A percentile compares a stretch with the other conserved stretches of the same genome.
Conservation (phyloP, 148 eudicot species). For the Diospyros kaki region DNA sequence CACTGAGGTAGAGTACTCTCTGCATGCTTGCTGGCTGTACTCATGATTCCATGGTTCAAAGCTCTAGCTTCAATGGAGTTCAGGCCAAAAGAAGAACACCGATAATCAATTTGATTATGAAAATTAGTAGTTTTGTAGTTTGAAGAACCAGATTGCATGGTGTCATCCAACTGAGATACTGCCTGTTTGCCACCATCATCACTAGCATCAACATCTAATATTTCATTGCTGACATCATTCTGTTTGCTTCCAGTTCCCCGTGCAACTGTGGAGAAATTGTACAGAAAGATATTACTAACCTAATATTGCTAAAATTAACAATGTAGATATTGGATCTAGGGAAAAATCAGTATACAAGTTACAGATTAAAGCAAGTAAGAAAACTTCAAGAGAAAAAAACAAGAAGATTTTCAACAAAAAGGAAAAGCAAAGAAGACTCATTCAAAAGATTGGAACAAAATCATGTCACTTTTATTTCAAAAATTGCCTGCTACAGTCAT, state of each 20-base stretch:
- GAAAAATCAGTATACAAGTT: too few relatives aligned
- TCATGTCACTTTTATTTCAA: background rate
- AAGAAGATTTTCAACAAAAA: background rate
- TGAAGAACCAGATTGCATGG: background rate
- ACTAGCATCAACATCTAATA: slow-evolving; percentile 12
- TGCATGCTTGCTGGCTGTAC: slow-evolving; percentile 17
- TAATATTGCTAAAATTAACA: background rate
- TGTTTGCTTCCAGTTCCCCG: slow-evolving; percentile 3
- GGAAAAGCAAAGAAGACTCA: background rate
- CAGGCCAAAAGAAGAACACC: slow-evolving; percentile 3
- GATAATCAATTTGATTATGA: background rate
- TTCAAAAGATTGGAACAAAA: background rate
- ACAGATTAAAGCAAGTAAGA: background rate
- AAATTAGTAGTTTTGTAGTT: background rate
- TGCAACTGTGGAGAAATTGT: slow-evolving; percentile 16
- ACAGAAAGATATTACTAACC: background rate
- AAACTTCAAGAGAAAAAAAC: background rate
- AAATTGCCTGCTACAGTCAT: background rate
- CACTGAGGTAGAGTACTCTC: slow-evolving; percentile 19
- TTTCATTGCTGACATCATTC: slow-evolving; percentile 6
- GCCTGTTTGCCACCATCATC: slow-evolving; percentile 7
- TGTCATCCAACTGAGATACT: slow-evolving; percentile 1
- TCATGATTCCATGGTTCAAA: slow-evolving; percentile 17
- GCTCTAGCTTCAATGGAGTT: slow-evolving; percentile 5
- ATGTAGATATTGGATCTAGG: background rate